These are phyloP conservation scores for Ogataea glucozyma DNA, from an alignment of 805 yeast species.

Conservation along the genomic window DNA sequence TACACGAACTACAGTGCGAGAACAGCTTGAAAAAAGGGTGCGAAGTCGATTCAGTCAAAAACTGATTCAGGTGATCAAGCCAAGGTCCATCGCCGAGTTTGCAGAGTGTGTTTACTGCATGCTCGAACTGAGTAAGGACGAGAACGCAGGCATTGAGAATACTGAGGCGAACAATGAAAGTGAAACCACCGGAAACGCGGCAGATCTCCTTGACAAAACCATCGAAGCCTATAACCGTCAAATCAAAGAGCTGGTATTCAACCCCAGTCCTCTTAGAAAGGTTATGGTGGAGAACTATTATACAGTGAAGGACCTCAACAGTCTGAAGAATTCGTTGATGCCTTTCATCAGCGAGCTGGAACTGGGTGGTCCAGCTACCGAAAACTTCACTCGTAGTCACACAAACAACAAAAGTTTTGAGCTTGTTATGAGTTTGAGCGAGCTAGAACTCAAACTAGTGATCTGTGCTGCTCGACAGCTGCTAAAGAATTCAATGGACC, in stretches of 20 bases:
- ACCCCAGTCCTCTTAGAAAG: conserved; percentile 36
- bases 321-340: conserved; percentile 45
- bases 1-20: conserved; percentile 72
- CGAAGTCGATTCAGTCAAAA: conserved; percentile 87
- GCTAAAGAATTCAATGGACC: conserved; percentile 54
- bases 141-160: too few relatives aligned
- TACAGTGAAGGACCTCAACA: conserved; percentile 58
- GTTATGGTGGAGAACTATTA: conserved; percentile 50
- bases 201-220: background rate
- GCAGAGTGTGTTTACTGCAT: conserved; percentile 42
- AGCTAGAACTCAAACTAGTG: conserved; percentile 67
- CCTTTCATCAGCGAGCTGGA: conserved; percentile 37
- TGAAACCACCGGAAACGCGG: conserved; percentile 33
- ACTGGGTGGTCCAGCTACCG: conserved; percentile 2
- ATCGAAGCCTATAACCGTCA: conserved; percentile 34
- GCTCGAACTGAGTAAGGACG: conserved; percentile 13
- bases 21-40: conserved; percentile 86
- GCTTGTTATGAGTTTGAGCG: conserved; percentile 50
- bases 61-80: conserved; percentile 58
- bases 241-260: conserved; percentile 33
- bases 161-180: too few relatives aligned
- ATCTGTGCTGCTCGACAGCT: conserved; percentile 76
- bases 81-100: conserved; percentile 50
- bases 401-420: conserved; percentile 19
- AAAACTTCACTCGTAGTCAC: conserved; percentile 6